Base-by-base conservation (phyloP, 2,329 filamentous ascomycete species). In the Raffaelea arxii region DNA sequence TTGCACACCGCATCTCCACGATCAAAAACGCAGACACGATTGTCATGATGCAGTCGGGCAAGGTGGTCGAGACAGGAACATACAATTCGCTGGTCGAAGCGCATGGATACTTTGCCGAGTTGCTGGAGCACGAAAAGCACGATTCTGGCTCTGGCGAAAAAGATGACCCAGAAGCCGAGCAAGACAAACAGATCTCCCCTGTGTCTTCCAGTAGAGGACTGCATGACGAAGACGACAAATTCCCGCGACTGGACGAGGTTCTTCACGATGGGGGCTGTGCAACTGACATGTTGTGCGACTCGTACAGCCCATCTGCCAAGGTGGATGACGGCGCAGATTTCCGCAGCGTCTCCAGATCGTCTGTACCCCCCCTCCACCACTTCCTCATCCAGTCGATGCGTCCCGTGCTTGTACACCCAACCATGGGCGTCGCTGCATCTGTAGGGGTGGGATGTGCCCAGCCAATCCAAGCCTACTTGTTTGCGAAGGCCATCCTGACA, bases 11-110 rank as follows among this genome's bases (percentile, higher is more conserved):
- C 55, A 72, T 97, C 9, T 94, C 88, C 1, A 97, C 91, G 6
- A 94, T 97, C 67, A 88, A 81, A 63, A 82, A 88, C 52, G 90
- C 91, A 0, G 84, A 96, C 63, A 96, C 94, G 57, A 97, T 97
- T 54, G 86, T 96, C 12, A 90, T 95, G 51, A 90, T 97, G 82
- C 75, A 81, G 6, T 94, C 9, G 91, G 97, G 64, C 89, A 95
- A 63, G 92, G 92, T 96, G 4, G 77, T 80, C 54, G 72, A 65
- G 49, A 67, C 77, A 53, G 80, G 78, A n/a, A 82, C 88, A 7
- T 97, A 97, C 63, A 84, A 77, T 62, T 84, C 81, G 46, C 77
- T 97, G 11, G 90, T 96, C 9, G 84, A 88, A 47, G 89, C 91
- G 3, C 91, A 97, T 62, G 82, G 85, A 46, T 89, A 94, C 54